Evolutionary conservation across 2,329 filamentous ascomycete species (phyloP), one percentile per base, ranked within the genome.

Genomic region (Paecilomyces formosus): DNA sequence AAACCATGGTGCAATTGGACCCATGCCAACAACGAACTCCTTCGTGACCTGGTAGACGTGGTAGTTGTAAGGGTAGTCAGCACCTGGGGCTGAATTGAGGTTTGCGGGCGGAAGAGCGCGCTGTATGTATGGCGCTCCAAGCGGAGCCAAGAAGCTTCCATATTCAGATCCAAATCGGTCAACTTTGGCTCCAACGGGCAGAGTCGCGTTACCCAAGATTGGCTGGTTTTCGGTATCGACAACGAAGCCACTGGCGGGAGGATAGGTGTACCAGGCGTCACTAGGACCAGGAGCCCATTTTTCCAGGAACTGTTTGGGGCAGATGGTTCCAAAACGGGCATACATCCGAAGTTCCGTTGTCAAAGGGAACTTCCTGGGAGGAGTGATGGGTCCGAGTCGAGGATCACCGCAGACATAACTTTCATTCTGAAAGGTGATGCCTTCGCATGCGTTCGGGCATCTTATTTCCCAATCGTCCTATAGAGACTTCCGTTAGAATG

Each of bases 1-100:
- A 59, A 81, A 82, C 78, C 76, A 81, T 8, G 76, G 72, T 1
- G 76, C 74, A 60, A 82, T 79, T 0, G 79, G 78, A 0, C 80
- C 81, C 8, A 75, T 66, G 0, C 72, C 57, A 0, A 80, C 78
- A 2, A 65, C 64, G 2, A 82, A 70, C 0, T 70, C 62, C 61
- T 70, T 72, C 5, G 68, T 62, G 3, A 82, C 79, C 21, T 72
- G 64, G 65, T 82, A 82, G 0, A 82, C 70, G 56, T 78, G 74
- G 62, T 82, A 82, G 59, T 79, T 80, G 64, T 76, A 79, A 1
- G 79, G 79, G 52, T 76, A 77, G 2, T 64, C 60, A 6, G 50
- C 50, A 2, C 67, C 63, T 53, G 70, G 63, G 39, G 70, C 69
- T 2, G 75, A 75, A 22, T 74, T 70, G 8, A 82, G 66, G 60